Percentiles rank a stretch among this genome's conserved stretches.
Evolutionary conservation across 768 basidiomycete genomes (phyloP).

Genomic region (Exidia glandulosa): DNA sequence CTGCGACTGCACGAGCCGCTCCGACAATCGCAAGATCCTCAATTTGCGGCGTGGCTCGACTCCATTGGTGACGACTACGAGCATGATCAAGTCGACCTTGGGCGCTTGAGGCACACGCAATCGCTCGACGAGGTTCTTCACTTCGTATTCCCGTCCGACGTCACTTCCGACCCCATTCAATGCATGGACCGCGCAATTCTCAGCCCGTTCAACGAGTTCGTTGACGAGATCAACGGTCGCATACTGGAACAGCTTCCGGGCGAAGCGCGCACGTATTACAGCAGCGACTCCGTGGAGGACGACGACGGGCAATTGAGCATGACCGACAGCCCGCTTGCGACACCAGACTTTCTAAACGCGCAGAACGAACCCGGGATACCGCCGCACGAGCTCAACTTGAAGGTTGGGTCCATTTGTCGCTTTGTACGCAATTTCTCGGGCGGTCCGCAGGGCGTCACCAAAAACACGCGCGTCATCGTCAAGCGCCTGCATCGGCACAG

Average conservation of each 20-base stretch:
- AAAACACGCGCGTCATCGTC: background rate
- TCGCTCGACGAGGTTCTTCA: background rate
- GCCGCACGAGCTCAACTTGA: background rate
- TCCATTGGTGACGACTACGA: background rate
- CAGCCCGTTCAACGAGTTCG: constrained; percentile 25
- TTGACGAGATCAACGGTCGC: constrained; percentile 23
- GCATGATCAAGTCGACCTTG: background rate
- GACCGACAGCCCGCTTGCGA: background rate
- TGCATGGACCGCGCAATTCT: constrained; percentile 25
- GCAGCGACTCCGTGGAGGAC: background rate
- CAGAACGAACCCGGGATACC: background rate
- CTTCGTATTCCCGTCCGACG: background rate
- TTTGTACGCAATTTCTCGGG: background rate
- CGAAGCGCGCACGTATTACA: background rate
- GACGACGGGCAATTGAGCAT: background rate
- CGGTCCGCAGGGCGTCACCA: background rate
- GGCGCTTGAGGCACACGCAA: background rate
- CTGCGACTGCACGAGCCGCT: background rate
- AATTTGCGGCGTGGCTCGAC: background rate
- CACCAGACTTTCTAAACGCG: background rate
- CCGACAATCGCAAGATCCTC: background rate
- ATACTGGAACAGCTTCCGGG: constrained; percentile 20
- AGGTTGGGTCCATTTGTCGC: background rate
- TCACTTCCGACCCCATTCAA: background rate
- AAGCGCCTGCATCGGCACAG: background rate